A percentile compares a stretch with the other conserved stretches of the same genome.
phyloP scores from a whole-genome alignment of 306 rosid genomes.

The Nissolia schottii region DNA sequence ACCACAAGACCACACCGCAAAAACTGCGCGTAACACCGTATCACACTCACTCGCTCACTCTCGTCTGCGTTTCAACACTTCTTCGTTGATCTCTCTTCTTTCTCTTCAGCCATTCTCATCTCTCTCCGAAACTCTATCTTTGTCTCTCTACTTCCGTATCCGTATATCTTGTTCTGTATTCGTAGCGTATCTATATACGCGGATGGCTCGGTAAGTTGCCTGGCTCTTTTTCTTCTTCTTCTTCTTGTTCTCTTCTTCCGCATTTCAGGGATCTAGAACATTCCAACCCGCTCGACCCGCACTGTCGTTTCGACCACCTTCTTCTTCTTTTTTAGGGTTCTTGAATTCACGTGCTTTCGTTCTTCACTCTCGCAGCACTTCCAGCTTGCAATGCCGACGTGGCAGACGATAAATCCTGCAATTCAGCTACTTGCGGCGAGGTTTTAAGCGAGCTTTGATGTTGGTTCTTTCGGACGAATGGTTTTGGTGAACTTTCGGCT shows the following conservation, averaged over 20 bases:
- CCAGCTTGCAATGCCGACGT: constrained; percentile 12
- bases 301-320: constrained; percentile 11
- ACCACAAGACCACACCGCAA: background rate
- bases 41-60: constrained; percentile 17
- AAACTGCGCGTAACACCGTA: constrained; percentile 20
- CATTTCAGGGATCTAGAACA: constrained; percentile 60
- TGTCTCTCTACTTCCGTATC: background rate
- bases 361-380: background rate
- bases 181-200: background rate
- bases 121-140: background rate
- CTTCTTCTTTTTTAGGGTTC: constrained; percentile 36
- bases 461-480: constrained; percentile 36
- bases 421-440: constrained; percentile 7
- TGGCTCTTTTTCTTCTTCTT: background rate
- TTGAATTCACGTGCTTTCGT: constrained; percentile 12
- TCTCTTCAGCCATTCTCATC: background rate
- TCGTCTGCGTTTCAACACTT: background rate
- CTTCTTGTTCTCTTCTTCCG: constrained; percentile 42
- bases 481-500: constrained; percentile 27
- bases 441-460: constrained; percentile 26
- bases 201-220: background rate
- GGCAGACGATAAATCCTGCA: constrained; percentile 23
- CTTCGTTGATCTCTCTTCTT: background rate
- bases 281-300: constrained; percentile 32
- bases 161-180: background rate